phyloP scores from a whole-genome alignment of 164 flowering plant genomes.

The Warburgia ugandensis region DNA sequence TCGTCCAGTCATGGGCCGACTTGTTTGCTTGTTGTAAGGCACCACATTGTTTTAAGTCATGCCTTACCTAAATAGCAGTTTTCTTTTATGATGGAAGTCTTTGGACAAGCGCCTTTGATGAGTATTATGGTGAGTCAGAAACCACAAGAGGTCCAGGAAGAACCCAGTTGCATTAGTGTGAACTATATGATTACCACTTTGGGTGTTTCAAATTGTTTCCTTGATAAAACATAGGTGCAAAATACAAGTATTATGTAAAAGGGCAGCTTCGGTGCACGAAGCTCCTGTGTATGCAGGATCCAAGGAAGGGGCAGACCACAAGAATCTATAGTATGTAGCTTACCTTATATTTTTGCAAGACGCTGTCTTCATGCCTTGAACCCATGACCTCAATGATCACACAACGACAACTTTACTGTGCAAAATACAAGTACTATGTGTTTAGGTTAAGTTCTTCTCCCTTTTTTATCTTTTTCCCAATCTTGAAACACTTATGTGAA shows the following conservation, averaged over 20 bases:
- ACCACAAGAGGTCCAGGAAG: no score
- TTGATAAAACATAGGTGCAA: no score
- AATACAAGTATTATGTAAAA: no score
- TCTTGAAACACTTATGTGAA: not conserved
- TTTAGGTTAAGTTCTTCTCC: not conserved
- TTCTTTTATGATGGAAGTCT: not conserved
- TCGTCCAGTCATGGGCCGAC: slow-evolving; percentile 1
- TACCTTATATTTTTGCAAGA: no score
- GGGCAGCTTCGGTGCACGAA: no score
- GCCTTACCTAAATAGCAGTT: not conserved
- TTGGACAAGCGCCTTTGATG: not conserved
- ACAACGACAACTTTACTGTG: not conserved
- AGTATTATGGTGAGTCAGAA: not conserved
- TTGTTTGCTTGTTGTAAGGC: not conserved
- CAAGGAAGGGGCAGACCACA: no score
- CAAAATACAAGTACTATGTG: not conserved
- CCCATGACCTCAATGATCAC: no score
- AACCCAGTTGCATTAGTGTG: no score
- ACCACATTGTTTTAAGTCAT: not conserved
- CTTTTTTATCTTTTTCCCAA: not conserved
- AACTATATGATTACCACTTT: not conserved
- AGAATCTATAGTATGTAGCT: no score
- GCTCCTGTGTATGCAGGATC: no score
- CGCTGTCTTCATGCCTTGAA: no score
- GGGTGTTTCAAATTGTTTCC: not conserved